Base-by-base conservation (phyloP, 2,329 filamentous ascomycete genomes). In the Fusarium chlamydosporum region DNA sequence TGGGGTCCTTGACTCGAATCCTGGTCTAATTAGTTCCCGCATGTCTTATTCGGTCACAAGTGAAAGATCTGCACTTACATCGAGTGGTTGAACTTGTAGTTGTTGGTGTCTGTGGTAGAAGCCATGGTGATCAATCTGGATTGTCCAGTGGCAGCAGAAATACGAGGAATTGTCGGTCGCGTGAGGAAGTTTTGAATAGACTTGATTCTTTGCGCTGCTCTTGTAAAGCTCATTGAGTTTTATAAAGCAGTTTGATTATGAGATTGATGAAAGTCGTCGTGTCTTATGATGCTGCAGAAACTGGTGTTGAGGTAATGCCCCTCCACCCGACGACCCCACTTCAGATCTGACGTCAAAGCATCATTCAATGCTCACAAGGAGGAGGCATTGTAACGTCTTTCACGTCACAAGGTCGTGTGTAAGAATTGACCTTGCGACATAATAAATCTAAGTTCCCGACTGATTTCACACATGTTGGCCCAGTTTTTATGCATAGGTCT, bases 1-100 rank as follows among this genome's bases (percentile, higher is more conserved):
- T 91, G 12, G 95, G 95, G 82, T 99, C 94, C 82, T 98, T 98
- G 77, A 98, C 92, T 79, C 95, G 91, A 78, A 97, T 85, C 93
- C 93, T 96, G 41, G n/a, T 34, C 43, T 52, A 67, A 7, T 52
- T 29, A 55, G 58, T 8, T 52, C 69, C 33, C 75, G 54, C n/a
- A 63, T 65, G 55, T 6, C 12, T 50, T 40, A 3, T 40, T 7
- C 26, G 15, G 23, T 16, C 4, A 9, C 15, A 13, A 16, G 31
- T 52, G 15, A n/a, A 16, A 4, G 35, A 31, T 54, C 33, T 46
- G n/a, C 7, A 52, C 85, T 76, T 77, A 89, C 95, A 98, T 98
- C 59, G 92, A 92, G 84, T 96, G 92, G 81, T 96, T 95, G 79
- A 91, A 85, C 80, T 96, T 92, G 82, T 98, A 98, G 65, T 87